Evolutionary conservation across 1,139 yeast genomes (phyloP).

Genomic region (Debaryomyces sp.): DNA sequence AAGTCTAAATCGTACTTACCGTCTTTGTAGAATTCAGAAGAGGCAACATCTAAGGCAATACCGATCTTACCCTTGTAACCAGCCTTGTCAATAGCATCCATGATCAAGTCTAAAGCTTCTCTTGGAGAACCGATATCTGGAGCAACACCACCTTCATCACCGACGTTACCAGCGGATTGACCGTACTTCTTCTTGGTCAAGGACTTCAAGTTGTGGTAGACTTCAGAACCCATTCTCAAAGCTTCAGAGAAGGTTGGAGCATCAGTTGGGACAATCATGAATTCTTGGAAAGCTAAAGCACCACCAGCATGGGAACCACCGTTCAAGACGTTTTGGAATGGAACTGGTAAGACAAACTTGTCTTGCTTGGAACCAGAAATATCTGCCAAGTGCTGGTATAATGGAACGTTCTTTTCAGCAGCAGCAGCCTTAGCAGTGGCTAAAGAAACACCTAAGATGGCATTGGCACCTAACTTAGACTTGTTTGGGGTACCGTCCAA

Average conservation of each 20-base stretch:
- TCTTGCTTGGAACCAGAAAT: conserved; percentile 56
- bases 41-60: conserved; percentile 87
- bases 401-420: conserved; percentile 78
- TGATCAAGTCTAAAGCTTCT: conserved; percentile 89
- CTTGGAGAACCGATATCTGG: conserved; percentile 85
- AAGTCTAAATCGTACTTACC: conserved; percentile 92
- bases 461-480: conserved; percentile 87
- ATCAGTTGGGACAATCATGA: conserved; percentile 89
- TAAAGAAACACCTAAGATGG: conserved; percentile 85
- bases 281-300: conserved; percentile 91
- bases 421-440: conserved; percentile 90
- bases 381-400: conserved; percentile 76
- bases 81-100: conserved; percentile 77
- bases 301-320: conserved; percentile 99
- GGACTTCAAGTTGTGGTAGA: conserved; percentile 84
- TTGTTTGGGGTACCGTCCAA: conserved; percentile 90
- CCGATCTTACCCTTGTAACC: conserved; percentile 85
- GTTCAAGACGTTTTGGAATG: conserved; percentile 91
- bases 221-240: conserved; percentile 87
- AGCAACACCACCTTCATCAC: conserved; percentile 98
- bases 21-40: conserved; percentile 90
- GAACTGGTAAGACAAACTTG: conserved; percentile 83
- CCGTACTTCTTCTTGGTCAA: conserved; percentile 88
- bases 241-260: conserved; percentile 85
- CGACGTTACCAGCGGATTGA: conserved; percentile 92